phyloP scores from a whole-genome alignment of 208 protist species.

The Phytomonas sp. region DNA sequence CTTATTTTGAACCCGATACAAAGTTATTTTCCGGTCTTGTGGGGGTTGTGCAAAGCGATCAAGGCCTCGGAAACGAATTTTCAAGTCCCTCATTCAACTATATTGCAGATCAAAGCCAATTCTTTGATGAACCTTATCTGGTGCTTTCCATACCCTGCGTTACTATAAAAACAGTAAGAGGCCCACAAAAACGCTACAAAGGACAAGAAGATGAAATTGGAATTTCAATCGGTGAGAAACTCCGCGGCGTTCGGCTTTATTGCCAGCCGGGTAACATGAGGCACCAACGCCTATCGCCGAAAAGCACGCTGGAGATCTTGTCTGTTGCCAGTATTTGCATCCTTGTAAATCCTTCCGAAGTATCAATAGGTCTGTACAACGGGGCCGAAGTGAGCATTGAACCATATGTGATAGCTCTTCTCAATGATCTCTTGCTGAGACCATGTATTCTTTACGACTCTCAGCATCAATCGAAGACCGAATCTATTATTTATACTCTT shows the following conservation, averaged over 20 bases:
- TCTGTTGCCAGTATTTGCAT: constrained; percentile 35
- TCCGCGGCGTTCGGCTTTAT: constrained; percentile 29
- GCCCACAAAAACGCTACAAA: constrained; percentile 8
- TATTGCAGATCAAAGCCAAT: background rate
- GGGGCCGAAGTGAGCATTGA: constrained; percentile 40
- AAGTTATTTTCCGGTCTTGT: background rate
- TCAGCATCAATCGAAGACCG: background rate
- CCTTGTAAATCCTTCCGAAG: constrained; percentile 21
- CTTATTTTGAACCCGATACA: background rate
- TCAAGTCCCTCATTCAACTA: background rate
- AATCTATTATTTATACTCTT: background rate
- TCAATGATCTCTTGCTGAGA: constrained; percentile 46
- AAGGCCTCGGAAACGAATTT: background rate
- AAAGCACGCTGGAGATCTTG: constrained; percentile 28
- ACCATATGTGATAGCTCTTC: constrained; percentile 27
- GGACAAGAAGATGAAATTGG: constrained; percentile 20
- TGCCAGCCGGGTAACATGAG: constrained; percentile 20
- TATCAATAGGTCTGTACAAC: constrained; percentile 27
- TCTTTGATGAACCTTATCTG: constrained; percentile 26
- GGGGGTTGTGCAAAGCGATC: background rate
- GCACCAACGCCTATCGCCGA: background rate
- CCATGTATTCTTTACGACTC: constrained; percentile 14
- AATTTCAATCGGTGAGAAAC: constrained; percentile 26
- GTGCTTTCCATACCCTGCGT: constrained; percentile 40
- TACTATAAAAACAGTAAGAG: constrained; percentile 14